A percentile compares a stretch with the other conserved stretches of the same genome.
Evolutionary conservation across 345 rosid species (phyloP).

Genomic region (Rhodomyrtus tomentosa): DNA sequence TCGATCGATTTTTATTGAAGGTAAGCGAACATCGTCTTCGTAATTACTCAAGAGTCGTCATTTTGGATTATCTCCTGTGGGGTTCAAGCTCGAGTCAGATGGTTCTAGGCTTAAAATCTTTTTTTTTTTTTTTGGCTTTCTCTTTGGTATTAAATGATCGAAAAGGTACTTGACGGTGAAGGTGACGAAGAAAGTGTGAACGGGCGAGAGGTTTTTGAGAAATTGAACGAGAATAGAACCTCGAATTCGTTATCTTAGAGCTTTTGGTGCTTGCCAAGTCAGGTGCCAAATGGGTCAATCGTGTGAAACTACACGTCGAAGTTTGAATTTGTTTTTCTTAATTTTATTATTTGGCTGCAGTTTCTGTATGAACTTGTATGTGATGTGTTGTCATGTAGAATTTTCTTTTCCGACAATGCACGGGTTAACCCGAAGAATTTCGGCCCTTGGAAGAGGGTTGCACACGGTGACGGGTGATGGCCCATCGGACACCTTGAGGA

Average conservation of each 20-base stretch:
- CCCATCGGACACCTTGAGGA: slow-evolving; percentile 52
- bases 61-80: background rate
- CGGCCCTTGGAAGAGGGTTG: slow-evolving; percentile 22
- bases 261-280: background rate
- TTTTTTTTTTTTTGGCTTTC: background rate
- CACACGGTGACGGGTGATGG: slow-evolving; percentile 26
- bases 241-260: background rate
- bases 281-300: background rate
- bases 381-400: background rate
- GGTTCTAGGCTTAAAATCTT: background rate
- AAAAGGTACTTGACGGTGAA: background rate
- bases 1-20: background rate
- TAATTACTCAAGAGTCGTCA: background rate
- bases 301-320: accelerated
- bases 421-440: slow-evolving; percentile 18
- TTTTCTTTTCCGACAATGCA: slow-evolving; percentile 18
- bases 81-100: background rate
- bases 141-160: background rate
- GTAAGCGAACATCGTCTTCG: background rate
- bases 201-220: background rate
- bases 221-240: background rate
- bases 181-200: background rate
- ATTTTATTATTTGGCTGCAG: background rate
- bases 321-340: background rate
- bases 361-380: background rate